A percentile compares a stretch with the other conserved stretches of the same genome.
Conservation (phyloP, 768 basidiomycete genomes). For the Russula brevipes region DNA sequence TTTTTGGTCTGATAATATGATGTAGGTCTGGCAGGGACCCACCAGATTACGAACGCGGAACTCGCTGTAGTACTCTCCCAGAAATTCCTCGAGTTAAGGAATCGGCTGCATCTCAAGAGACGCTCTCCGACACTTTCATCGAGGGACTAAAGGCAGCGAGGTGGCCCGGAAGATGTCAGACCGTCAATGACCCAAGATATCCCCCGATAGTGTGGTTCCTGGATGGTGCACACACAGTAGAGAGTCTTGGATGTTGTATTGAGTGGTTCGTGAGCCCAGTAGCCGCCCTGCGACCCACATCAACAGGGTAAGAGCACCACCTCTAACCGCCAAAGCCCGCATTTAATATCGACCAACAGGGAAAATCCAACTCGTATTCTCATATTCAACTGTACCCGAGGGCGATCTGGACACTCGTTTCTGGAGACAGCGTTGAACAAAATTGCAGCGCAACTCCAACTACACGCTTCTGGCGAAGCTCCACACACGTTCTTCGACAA, state of each 20-base stretch:
- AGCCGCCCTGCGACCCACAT: constrained; percentile 40
- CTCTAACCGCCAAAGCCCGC: not conserved
- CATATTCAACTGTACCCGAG: constrained; percentile 93
- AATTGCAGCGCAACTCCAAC: constrained; percentile 44
- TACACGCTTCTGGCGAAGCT: constrained; percentile 37
- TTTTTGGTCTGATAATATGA: constrained; percentile 13
- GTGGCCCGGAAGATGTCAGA: constrained; percentile 97
- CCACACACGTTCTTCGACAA: constrained; percentile 61
- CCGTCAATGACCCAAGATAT: constrained; percentile 55
- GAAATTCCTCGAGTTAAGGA: constrained; percentile 49
- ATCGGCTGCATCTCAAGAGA: constrained; percentile 27
- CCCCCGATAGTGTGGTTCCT: constrained; percentile 72
- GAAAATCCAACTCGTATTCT: constrained; percentile 49
- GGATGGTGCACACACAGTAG: constrained; percentile 93
- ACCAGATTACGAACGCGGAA: constrained; percentile 84
- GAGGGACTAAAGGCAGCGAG: constrained; percentile 60
- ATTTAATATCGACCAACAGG: constrained; percentile 18
- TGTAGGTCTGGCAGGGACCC: constrained; percentile 75
- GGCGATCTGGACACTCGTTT: constrained; percentile 74
- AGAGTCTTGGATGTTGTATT: constrained; percentile 82
- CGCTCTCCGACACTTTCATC: constrained; percentile 50
- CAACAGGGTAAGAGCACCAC: constrained; percentile 3
- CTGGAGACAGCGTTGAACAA: constrained; percentile 54
- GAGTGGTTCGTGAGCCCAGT: constrained; percentile 78
- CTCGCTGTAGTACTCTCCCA: constrained; percentile 74